Base-by-base conservation (phyloP, 495 filamentous ascomycete genomes). In the Chaetomium fimeti region DNA sequence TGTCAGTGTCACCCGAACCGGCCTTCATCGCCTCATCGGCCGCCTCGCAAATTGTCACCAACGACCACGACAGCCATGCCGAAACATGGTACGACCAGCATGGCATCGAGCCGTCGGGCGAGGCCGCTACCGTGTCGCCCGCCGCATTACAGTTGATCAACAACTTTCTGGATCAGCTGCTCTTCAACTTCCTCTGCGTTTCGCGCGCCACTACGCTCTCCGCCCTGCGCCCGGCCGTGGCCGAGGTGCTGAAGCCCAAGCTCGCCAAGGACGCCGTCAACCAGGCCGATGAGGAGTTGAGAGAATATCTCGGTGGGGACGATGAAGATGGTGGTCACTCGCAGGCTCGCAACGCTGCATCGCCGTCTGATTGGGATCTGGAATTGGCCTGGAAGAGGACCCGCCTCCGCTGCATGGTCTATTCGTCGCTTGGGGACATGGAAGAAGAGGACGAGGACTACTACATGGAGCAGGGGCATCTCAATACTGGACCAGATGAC, bases 361-460 rank as follows among this genome's bases (percentile, higher is more conserved):
- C 80, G 0, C 76, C 74, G 56, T 79, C 79, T 2, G 86, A 88
- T 61, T 97, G 93, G 84, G 91, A 98, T 72, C 78, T 96, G 16
- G 87, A 96, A 70, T 79, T 88, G 53, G 87, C 92, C 16, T 99
- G 93, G 92, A 96, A 92, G 75, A 83, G 93, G 57, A 93, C 91
- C 1, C 88, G 95, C 56, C 77, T 99, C 61, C 86, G 94, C 60
- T 94, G 93, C 71, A 98, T 99, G 95, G 93, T 98, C 20, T 98
- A 98, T 73, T 98, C 91, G 8, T 92, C 92, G 13, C 78, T 99
- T 16, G 95, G 95, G 27, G 94, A 99, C 69, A 86, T 99, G 84
- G 95, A 99, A 75, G 93, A 97, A 77, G 91, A 97, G 68, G 95
- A 98, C 58, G 94, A 98, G 73, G 92, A 97, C 71, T 86, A 85